A percentile compares a stretch with the other conserved stretches of the same genome.
These are phyloP conservation scores for Clathrospora elynae DNA, from an alignment of 2,329 filamentous ascomycete genomes.

Conservation along the genomic window DNA sequence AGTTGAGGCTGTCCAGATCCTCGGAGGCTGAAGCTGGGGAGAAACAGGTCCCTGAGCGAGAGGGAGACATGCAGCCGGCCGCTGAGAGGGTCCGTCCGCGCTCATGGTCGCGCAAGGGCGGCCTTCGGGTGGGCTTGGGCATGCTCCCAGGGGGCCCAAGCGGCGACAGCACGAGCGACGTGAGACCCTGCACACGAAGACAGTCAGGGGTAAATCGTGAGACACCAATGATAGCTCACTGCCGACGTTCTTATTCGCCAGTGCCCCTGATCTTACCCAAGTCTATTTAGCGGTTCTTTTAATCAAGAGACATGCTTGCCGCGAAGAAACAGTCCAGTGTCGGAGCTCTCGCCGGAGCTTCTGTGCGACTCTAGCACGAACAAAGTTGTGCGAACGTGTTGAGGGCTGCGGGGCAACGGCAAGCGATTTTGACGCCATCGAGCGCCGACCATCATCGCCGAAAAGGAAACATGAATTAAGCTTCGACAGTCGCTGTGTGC, in stretches of 20 bases:
- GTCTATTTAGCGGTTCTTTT: constrained; percentile 14
- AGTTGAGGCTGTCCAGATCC: constrained; percentile 41
- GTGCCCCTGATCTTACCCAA: constrained; percentile 22
- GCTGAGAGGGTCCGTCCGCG: constrained; percentile 25
- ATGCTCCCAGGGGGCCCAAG: constrained; percentile 26
- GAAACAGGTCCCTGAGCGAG: constrained; percentile 30
- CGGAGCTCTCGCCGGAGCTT: constrained; percentile 16
- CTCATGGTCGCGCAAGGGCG: constrained; percentile 34
- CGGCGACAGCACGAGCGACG: constrained; percentile 29
- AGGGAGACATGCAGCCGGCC: constrained; percentile 29
- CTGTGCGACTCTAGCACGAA: constrained; percentile 11
- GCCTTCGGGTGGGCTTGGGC: constrained; percentile 21
- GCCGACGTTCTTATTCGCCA: constrained; percentile 18
- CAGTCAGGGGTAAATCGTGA: constrained; percentile 29
- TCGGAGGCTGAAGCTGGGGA: constrained; percentile 37
- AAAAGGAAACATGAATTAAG: constrained; percentile 3
- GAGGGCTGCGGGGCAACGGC: constrained; percentile 13
- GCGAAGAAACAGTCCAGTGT: constrained; percentile 27
- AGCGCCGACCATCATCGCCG: neutral
- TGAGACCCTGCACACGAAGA: constrained; percentile 18
- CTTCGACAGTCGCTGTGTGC: constrained; percentile 6
- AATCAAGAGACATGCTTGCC: constrained; percentile 29
- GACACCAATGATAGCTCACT: constrained; percentile 23
- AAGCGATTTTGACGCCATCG: constrained; percentile 3
- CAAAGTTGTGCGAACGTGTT: constrained; percentile 9